Conservation (phyloP, 192 early-diverging fungal genomes). For the Radiomyces spectabilis region DNA sequence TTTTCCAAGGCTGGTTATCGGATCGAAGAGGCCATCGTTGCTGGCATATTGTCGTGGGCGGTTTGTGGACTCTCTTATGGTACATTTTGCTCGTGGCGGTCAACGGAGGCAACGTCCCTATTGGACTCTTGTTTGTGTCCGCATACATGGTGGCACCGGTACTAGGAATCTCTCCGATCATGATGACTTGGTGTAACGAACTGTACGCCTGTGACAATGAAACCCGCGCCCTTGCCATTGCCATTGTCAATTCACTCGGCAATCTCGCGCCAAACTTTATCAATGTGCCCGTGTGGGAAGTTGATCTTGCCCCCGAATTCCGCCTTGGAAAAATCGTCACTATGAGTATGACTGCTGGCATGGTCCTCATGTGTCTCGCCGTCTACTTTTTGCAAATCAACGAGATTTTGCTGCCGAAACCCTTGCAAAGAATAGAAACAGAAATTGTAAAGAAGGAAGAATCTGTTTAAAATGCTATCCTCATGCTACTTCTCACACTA, state of each 20-base stretch:
- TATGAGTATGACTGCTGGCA: not conserved
- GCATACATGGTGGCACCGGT: slow-evolving; percentile 13
- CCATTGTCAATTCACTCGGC: slow-evolving; percentile 14
- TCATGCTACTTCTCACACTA: no score
- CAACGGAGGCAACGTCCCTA: slow-evolving; percentile 11
- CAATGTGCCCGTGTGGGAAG: slow-evolving; percentile 10
- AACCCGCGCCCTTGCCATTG: slow-evolving; percentile 20
- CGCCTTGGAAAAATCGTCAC: slow-evolving; percentile 1
- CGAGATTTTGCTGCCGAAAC: not conserved
- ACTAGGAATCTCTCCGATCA: slow-evolving; percentile 13
- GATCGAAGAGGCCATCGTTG: slow-evolving; percentile 2
- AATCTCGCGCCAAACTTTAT: slow-evolving; percentile 19
- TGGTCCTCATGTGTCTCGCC: not conserved
- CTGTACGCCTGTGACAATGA: slow-evolving; percentile 13
- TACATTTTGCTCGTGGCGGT: slow-evolving; percentile 17
- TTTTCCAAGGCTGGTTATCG: slow-evolving; percentile 15
- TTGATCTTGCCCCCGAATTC: slow-evolving; percentile 7
- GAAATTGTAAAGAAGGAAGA: no score
- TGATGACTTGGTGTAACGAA: slow-evolving; percentile 23
- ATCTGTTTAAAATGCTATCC: no score
- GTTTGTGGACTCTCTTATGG: slow-evolving; percentile 5
- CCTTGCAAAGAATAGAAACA: not conserved
- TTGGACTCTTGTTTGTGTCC: slow-evolving; percentile 8
- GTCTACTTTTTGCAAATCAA: not conserved
- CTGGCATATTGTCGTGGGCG: slow-evolving; percentile 9